Base-by-base conservation (phyloP, 1,139 yeast species). In the Taiozyma onychis region DNA sequence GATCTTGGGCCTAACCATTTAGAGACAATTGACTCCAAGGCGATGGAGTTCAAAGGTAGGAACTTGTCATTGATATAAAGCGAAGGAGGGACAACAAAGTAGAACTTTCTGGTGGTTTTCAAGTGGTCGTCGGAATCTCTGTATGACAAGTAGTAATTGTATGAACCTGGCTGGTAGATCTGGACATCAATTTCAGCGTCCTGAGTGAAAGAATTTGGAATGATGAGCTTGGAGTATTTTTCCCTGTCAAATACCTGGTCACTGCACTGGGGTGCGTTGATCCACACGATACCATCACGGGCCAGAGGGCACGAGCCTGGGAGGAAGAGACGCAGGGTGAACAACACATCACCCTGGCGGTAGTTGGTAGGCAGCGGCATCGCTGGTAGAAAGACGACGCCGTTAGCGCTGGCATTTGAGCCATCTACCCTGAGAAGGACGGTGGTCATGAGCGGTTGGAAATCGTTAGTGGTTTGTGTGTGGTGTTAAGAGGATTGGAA, bases 1-100 rank as follows among this genome's bases (percentile, higher is more conserved):
- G 65, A 44, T 74, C 69, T 56, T 11, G 81, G 77, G 1, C 97
- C 97, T 71, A 90, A 79, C 95, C 97, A 89, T 70, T 93, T 93
- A 44, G 97, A 88, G 11, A 93, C 80, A 39, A 93, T 85, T 2
- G 96, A 81, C 67, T 91, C 95, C 63, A 93, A 74, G 49, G 88
- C 85, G 57, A 93, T 76, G n/a, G 91, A 77, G 62, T 91, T 88
- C 62, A 91, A 77, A 1, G 93, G 85, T 24, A 91, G 62, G 57
- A 76, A 81, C 32, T 74, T 66, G 41, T 73, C 81, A 48, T 79
- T 75, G 52, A 88, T 71, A 44, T 72, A 70, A 54, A 93, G 75
- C 27, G 83, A 80, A 5, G 97, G 95, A 2, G 93, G 90, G 7
- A 87, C 96, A 42, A 81, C 85, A 67, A 91, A 88, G 68, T 88